A percentile compares a stretch with the other conserved stretches of the same genome.
Conservation (phyloP, 2,329 filamentous ascomycete species). For the Trematosphaeria pertusa region DNA sequence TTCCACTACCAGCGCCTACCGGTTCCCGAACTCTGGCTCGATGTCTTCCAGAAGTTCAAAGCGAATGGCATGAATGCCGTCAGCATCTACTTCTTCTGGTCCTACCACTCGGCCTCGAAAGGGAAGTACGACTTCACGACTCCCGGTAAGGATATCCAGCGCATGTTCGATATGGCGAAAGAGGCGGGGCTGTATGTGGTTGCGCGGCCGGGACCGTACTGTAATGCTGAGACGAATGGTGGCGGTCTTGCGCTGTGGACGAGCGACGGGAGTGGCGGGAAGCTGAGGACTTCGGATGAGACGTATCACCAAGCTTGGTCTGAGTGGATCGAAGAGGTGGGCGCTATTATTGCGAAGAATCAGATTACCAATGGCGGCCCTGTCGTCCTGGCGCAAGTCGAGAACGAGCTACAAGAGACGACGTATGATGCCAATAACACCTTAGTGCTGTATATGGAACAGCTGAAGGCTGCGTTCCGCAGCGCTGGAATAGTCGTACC, state of each 20-base stretch:
- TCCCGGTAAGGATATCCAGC: constrained; percentile 59
- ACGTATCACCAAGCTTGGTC: constrained; percentile 56
- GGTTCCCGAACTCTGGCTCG: constrained; percentile 61
- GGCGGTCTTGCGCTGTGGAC: constrained; percentile 57
- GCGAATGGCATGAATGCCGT: constrained; percentile 62
- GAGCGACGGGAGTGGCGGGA: constrained; percentile 56
- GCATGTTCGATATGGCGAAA: constrained; percentile 59
- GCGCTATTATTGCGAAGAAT: constrained; percentile 57
- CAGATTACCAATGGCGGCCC: constrained; percentile 60
- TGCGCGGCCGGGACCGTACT: constrained; percentile 59
- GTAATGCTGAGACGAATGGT: constrained; percentile 60
- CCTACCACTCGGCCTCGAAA: constrained; percentile 55
- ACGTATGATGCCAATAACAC: constrained; percentile 53
- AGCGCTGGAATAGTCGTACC: constrained; percentile 59
- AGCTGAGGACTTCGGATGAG: constrained; percentile 52
- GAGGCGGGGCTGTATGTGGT: constrained; percentile 61
- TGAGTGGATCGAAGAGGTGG: constrained; percentile 56
- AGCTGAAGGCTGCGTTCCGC: constrained; percentile 56
- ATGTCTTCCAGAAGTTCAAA: constrained; percentile 63
- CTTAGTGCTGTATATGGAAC: constrained; percentile 60
- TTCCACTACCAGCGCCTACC: constrained; percentile 63
- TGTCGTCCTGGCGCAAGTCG: constrained; percentile 60
- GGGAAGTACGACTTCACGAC: constrained; percentile 59
- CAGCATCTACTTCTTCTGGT: constrained; percentile 60
- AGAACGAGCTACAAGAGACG: constrained; percentile 61